Percentiles rank a stretch among this genome's conserved stretches.
phyloP scores from a whole-genome alignment of 805 yeast genomes.

The Saccharomycopsis fermentans region DNA sequence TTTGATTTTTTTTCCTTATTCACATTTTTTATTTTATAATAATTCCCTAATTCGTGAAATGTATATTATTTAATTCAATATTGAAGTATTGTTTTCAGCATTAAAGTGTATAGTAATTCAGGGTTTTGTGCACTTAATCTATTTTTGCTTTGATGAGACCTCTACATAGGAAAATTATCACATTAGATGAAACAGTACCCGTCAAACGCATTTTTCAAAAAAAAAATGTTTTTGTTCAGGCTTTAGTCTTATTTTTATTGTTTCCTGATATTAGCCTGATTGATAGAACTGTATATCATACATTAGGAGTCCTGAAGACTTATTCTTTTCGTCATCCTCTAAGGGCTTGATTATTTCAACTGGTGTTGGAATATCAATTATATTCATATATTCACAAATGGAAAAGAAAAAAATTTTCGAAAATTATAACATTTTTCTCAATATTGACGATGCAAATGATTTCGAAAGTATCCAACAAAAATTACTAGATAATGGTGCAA shows the following conservation, averaged over 20 bases:
- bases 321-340: no score
- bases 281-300: no score
- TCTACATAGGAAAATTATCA: no score
- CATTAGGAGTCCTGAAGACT: no score
- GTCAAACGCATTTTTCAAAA: neutral
- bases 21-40: neutral
- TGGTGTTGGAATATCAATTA: neutral
- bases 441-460: constrained; percentile 17
- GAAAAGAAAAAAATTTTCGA: constrained; percentile 18
- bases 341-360: no score
- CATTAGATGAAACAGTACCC: neutral
- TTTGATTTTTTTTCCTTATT: neutral
- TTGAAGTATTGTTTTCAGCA: no score
- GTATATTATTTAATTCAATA: neutral
- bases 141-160: no score
- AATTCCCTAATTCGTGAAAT: neutral
- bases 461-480: constrained; percentile 18
- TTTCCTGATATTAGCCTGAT: no score
- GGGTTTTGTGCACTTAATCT: neutral
- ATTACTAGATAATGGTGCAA: constrained; percentile 23
- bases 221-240: no score
- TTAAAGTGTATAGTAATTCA: no score
- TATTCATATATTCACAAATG: neutral
- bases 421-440: constrained; percentile 19
- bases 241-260: no score